Conservation (phyloP, 73 alveolate genomes). For the Blepharisma stoltei region DNA sequence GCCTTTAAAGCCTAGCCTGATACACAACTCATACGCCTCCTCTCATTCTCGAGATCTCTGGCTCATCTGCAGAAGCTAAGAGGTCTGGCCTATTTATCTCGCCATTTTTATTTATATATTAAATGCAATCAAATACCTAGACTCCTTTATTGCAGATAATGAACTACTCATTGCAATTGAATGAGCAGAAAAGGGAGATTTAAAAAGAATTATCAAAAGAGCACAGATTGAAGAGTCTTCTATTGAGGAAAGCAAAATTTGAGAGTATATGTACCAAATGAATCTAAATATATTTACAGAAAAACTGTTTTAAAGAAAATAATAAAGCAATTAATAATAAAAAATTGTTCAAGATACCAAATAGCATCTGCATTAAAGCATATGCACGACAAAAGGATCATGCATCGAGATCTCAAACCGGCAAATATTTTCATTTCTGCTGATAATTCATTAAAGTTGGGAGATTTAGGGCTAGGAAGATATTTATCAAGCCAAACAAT, state of each 20-base stretch:
- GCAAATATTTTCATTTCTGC: constrained; percentile 89
- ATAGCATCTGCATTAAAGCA: constrained; percentile 89
- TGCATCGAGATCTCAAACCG: constrained; percentile 97
- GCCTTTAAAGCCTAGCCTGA: no score
- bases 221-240: constrained; percentile 74
- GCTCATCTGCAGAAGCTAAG: no score
- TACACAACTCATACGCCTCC: no score
- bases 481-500: constrained; percentile 85
- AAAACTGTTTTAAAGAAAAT: no score
- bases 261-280: constrained; percentile 81
- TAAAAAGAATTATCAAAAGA: constrained; percentile 76
- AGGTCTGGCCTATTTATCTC: no score
- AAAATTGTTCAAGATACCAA: constrained; percentile 61
- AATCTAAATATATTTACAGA: no score
- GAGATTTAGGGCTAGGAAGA: constrained; percentile 96
- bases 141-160: constrained; percentile 86
- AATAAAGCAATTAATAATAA: no score
- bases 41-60: no score
- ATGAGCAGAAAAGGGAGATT: constrained; percentile 99
- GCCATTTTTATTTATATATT: no score
- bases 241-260: constrained; percentile 77
- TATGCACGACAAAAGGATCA: constrained; percentile 93
- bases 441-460: constrained; percentile 86
- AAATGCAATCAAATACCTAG: constrained; percentile 86
- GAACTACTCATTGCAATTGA: constrained; percentile 93